These are phyloP conservation scores for Pseudocercospora crystallina DNA, from an alignment of 2,329 filamentous ascomycete species.

Conservation along the genomic window DNA sequence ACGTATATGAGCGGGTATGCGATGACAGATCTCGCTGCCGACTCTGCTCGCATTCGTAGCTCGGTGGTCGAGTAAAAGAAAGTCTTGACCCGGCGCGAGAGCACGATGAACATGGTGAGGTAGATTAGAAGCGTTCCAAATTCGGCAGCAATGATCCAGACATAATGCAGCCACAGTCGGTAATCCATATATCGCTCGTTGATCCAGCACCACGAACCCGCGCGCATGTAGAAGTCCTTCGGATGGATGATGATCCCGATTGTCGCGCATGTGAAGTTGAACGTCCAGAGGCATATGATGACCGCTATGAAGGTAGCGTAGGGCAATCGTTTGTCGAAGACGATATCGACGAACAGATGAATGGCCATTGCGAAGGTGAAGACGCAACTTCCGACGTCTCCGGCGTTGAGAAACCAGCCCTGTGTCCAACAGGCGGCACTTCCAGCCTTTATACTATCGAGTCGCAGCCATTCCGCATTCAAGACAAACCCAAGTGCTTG, in stretches of 20 bases:
- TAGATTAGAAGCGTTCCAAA: conserved; percentile 54
- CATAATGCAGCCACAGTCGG: conserved; percentile 61
- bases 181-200: conserved; percentile 53
- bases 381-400: conserved; percentile 63
- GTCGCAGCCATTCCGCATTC: conserved; percentile 58
- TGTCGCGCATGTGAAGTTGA: conserved; percentile 58
- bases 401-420: conserved; percentile 65
- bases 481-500: conserved; percentile 64
- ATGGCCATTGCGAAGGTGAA: conserved; percentile 65
- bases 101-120: conserved; percentile 31
- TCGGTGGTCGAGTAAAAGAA: conserved; percentile 21
- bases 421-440: conserved; percentile 60
- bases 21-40: conserved; percentile 44
- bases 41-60: conserved; percentile 50
- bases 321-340: conserved; percentile 54
- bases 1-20: conserved; percentile 68
- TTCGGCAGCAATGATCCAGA: conserved; percentile 58
- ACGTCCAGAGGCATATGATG: conserved; percentile 57
- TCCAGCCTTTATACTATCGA: conserved; percentile 56
- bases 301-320: conserved; percentile 51
- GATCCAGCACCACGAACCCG: conserved; percentile 68
- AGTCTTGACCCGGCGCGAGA: conserved; percentile 22
- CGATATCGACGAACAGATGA: conserved; percentile 64
- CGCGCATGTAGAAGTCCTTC: conserved; percentile 59
- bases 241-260: conserved; percentile 50